These are phyloP conservation scores for Periconia sp. DNA, from an alignment of 2,329 filamentous ascomycete species.

Conservation along the genomic window DNA sequence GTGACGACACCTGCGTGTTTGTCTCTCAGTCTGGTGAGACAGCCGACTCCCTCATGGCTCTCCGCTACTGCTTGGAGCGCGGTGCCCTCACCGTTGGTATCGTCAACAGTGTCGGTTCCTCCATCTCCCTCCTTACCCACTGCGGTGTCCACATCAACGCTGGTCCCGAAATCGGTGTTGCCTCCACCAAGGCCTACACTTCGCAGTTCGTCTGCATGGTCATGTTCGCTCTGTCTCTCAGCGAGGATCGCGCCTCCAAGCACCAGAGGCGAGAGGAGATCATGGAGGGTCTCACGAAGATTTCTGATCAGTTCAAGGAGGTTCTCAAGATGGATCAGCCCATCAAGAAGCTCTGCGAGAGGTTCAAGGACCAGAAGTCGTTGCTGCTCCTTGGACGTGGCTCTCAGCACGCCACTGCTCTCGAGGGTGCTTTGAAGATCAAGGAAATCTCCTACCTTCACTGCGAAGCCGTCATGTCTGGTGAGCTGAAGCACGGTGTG, in stretches of 20 bases:
- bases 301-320: slow-evolving; percentile 90
- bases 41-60: slow-evolving; percentile 94
- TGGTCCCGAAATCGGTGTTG: slow-evolving; percentile 97
- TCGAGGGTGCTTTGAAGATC: slow-evolving; percentile 97
- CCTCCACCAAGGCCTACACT: slow-evolving; percentile 98
- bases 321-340: slow-evolving; percentile 89
- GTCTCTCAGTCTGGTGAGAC: slow-evolving; percentile 99
- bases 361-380: slow-evolving; percentile 98
- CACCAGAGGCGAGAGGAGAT: slow-evolving; percentile 90
- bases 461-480: slow-evolving; percentile 99
- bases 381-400: slow-evolving; percentile 91
- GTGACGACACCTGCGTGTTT: slow-evolving; percentile 98
- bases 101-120: slow-evolving; percentile 97
- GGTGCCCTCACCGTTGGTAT: slow-evolving; percentile 97
- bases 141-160: slow-evolving; percentile 99
- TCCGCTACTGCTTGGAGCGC: slow-evolving; percentile 97
- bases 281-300: slow-evolving; percentile 86
- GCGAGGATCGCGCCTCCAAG: slow-evolving; percentile 96
- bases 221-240: slow-evolving; percentile 97
- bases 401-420: slow-evolving; percentile 93
- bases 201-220: slow-evolving; percentile 99
- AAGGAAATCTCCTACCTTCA: slow-evolving; percentile 99
- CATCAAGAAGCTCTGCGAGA: slow-evolving; percentile 92
- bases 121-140: slow-evolving; percentile 97
- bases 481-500: slow-evolving; percentile 98